Evolutionary conservation across 139 green algal genomes (phyloP).

Genomic region (Chlorella sp.): DNA sequence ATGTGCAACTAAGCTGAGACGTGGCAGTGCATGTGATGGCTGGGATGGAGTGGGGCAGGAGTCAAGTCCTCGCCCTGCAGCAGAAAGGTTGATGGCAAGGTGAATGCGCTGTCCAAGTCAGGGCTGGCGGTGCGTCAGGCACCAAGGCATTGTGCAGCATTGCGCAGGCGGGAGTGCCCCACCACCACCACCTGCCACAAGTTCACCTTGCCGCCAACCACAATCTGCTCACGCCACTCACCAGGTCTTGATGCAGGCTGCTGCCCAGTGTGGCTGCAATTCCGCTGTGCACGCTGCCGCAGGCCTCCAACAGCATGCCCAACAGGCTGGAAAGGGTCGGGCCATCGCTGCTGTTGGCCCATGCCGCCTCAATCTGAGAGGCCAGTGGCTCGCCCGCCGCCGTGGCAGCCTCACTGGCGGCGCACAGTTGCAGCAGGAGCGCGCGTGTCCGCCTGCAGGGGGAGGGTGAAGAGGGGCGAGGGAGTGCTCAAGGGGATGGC

Average conservation of each 20-base stretch:
- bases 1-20: too few species aligned
- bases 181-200: too few species aligned
- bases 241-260: not conserved
- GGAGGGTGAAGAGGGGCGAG: too few species aligned
- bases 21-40: too few species aligned
- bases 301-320: not conserved
- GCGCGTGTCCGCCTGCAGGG: not conserved
- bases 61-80: too few species aligned
- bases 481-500: not conserved
- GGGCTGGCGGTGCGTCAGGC: too few species aligned
- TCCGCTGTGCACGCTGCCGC: not conserved
- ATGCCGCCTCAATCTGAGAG: not conserved
- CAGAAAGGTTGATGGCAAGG: too few species aligned
- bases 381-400: not conserved
- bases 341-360: not conserved
- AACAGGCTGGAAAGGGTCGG: not conserved
- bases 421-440: not conserved
- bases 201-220: not conserved
- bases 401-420: not conserved
- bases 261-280: too few species aligned
- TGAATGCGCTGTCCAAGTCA: too few species aligned
- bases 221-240: not conserved
- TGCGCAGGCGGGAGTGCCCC: too few species aligned
- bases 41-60: too few species aligned
- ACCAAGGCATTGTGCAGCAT: too few species aligned